Base-by-base conservation (phyloP, 1,284 basidiomycete genomes). In the Gymnopus androsaceus region DNA sequence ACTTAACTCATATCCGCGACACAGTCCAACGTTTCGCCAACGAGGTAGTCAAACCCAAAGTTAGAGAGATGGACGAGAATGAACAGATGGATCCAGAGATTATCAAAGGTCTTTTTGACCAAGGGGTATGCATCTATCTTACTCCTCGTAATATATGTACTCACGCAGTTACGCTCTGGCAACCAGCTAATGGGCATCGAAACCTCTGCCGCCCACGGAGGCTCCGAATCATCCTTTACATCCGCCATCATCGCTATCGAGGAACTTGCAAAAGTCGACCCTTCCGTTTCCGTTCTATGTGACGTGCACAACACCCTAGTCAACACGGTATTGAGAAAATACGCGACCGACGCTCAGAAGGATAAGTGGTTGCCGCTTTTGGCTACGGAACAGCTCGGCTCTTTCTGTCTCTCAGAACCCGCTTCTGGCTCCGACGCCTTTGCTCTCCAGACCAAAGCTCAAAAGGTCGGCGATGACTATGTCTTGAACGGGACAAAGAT, bases 291-390 rank as follows among this genome's bases (percentile, higher is more conserved):
- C 7, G 96, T 99, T 37, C 75, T 98, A 67, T 95, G 94, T 65
- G 96, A 99, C 69, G 96, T 99, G 4, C 96, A 99, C 82, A 99
- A 99, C 72, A 98, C 95, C 4, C 86, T 98, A 49, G 92, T 98
- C 65, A 97, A 98, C 77, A 98, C 96, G 28, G 89, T 99, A 62
- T 75, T 99, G 64, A 85, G 95, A 60, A 88, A 88, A 66, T 92
- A 98, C 69, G 96, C 87, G 3, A 90, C 83, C 27, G 82, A 91
- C 63, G 88, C 88, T 63, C 88, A 98, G 67, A 84, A 94, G 71
- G 87, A 92, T 59, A 92, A 91, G 68, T 99, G 92, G 83, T 76
- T 99, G 31, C 95, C 96, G 3, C 80, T 84, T 65, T 84, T 99
- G 4, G 76, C 94, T 0, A 83, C 88, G 62, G 82, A 80, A 44